These are phyloP conservation scores for Trametopsis cervina DNA, from an alignment of 768 basidiomycete genomes.

Conservation along the genomic window DNA sequence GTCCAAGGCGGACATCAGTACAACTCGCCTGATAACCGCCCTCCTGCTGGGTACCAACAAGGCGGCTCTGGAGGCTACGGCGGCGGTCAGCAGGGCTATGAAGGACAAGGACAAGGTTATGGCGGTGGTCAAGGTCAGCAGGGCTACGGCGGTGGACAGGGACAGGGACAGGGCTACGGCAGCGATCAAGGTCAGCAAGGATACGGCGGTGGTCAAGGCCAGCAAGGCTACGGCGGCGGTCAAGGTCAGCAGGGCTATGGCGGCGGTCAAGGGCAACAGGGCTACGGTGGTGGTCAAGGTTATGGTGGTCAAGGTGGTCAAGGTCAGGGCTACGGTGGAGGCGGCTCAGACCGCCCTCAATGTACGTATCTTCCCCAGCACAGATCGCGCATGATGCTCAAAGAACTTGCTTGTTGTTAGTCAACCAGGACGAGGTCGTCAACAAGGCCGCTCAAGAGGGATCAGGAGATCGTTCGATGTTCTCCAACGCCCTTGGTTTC, in stretches of 20 bases:
- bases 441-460: constrained; percentile 47
- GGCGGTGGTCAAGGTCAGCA: constrained; percentile 18
- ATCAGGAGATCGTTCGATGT: constrained; percentile 50
- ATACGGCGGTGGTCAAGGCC: constrained; percentile 16
- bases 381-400: too few species aligned
- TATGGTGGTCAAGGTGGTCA: constrained; percentile 16
- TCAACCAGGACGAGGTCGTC: constrained; percentile 57
- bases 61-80: constrained; percentile 4
- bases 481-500: constrained; percentile 47
- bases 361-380: constrained; percentile 14
- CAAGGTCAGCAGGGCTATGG: constrained; percentile 3
- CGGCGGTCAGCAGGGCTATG: constrained; percentile 17
- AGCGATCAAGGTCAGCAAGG: too few species aligned
- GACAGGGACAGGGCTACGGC: too few species aligned
- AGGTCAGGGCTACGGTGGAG: constrained; percentile 15
- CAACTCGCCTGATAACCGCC: constrained; percentile 46
- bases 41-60: constrained; percentile 6
- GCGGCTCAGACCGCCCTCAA: constrained; percentile 13
- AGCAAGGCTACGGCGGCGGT: constrained; percentile 17
- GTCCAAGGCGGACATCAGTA: constrained; percentile 63
- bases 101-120: constrained; percentile 14
- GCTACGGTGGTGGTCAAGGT: too few species aligned
- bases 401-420: too few species aligned
- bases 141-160: not conserved
- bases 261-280: too few species aligned